Percentiles rank a stretch among this genome's conserved stretches.
Conservation (phyloP, 1,284 basidiomycete species). For the Phellinidium pouzarii region DNA sequence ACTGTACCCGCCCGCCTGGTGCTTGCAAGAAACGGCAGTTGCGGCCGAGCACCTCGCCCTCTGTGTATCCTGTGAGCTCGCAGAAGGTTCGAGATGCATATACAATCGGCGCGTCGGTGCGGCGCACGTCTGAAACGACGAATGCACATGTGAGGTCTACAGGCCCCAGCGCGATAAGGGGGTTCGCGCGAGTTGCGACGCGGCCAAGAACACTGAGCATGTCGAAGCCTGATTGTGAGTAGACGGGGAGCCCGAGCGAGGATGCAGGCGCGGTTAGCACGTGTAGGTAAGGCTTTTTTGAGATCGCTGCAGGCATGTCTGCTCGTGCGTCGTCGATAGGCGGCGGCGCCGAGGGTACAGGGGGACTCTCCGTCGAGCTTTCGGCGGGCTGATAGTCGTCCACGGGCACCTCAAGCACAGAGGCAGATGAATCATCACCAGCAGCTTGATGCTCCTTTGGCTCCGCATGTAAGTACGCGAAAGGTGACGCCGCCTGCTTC, state of each 20-base stretch:
- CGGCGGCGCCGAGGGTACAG: neutral
- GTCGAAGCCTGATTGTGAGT: conserved; percentile 89
- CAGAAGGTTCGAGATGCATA: conserved; percentile 82
- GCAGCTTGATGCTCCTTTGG: neutral
- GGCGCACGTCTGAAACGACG: conserved; percentile 76
- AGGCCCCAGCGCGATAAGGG: conserved; percentile 77
- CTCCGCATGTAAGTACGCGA: conserved; percentile 3
- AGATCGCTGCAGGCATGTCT: neutral
- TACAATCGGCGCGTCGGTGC: conserved; percentile 79
- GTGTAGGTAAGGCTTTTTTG: neutral
- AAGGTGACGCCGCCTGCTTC: conserved; percentile 7
- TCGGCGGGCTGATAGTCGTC: neutral
- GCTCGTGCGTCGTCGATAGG: neutral
- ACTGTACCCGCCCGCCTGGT: conserved; percentile 59
- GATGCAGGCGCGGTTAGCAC: neutral
- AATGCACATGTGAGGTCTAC: conserved; percentile 91
- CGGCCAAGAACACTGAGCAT: conserved; percentile 76
- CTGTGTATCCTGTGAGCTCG: conserved; percentile 76
- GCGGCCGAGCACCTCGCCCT: conserved; percentile 75
- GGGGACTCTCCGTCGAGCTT: no score
- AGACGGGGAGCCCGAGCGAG: conserved; percentile 42
- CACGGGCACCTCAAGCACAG: neutral
- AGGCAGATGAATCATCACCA: neutral
- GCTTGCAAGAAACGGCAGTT: conserved; percentile 87
- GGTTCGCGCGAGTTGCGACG: conserved; percentile 69